Base-by-base conservation (phyloP, 2,329 filamentous ascomycete species). In the Colletotrichum euphorbiae region DNA sequence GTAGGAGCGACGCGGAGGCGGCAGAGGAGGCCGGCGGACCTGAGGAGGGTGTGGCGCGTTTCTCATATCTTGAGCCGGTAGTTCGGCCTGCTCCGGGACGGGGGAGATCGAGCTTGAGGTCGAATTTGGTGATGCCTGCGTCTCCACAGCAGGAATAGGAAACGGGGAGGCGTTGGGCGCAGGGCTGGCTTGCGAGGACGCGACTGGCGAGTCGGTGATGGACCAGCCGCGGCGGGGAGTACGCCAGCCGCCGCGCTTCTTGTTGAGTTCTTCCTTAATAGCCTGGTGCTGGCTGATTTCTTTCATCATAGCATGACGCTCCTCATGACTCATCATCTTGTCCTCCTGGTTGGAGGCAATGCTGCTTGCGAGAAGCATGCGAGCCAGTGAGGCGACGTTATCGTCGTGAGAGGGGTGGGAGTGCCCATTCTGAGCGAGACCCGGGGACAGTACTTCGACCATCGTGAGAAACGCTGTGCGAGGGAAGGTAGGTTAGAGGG, bases 1-100 rank as follows among this genome's bases (percentile, higher is more conserved):
- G 75, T 88, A 87, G 11, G 87, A 89, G 31, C 87, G 82, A 24
- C 83, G 84, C 11, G 85, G 85, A 15, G 82, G 78, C 9, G 81
- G 80, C 36, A 85, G 74, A 60, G 74, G 72, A 12, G 77, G 80
- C 28, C 80, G 75, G 40, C 66, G 62, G 24, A 36, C 33, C 7
- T 66, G 42, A 13, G 66, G 61, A 33, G 69, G 70, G 17, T 62
- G 71, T 24, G 75, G 70, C 15, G 54, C 62, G 21, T 70, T 55
- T 43, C 38, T 66, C 61, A 69, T 60, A 7, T 69, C 66, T 19
- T 38, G 31, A 19, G 40, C 58, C n/a, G 65, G 54, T 8, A 77
- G 70, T 46, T 70, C 74, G 7, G 70, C 59, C 40, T 67, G 69
- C 62, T 76, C 66, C 11, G 61, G 66, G 6, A 69, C 66, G 17